A percentile compares a stretch with the other conserved stretches of the same genome.
These are phyloP conservation scores for Turnera subulata DNA, from an alignment of 345 rosid genomes.

Conservation along the genomic window DNA sequence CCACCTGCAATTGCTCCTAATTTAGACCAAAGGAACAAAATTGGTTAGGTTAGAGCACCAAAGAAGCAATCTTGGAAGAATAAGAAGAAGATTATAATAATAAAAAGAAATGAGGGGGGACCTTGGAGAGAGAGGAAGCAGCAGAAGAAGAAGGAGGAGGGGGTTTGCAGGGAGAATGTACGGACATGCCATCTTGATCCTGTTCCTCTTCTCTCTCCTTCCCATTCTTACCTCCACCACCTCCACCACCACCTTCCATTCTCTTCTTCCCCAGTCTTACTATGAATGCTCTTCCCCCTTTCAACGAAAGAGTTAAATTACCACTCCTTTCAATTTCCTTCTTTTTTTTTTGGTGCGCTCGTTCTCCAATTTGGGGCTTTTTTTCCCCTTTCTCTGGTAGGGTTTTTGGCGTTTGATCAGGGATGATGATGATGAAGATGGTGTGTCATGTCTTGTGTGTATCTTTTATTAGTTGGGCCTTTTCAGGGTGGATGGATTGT, in stretches of 20 bases:
- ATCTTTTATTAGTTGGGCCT: no score
- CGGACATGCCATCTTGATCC: slow-evolving; percentile 85
- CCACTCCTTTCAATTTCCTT: background rate
- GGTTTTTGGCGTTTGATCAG: background rate
- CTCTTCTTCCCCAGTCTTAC: background rate
- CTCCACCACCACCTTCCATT: slow-evolving; percentile 36
- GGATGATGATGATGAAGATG: background rate
- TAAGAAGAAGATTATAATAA: no score
- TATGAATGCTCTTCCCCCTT: no score
- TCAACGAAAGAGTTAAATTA: no score
- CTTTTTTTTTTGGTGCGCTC: background rate
- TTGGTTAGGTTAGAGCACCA: background rate
- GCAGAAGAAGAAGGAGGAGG: slow-evolving; percentile 93
- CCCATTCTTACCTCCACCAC: slow-evolving; percentile 30
- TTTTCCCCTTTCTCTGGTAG: background rate
- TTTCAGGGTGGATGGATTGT: no score
- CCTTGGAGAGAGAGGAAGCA: slow-evolving; percentile 93
- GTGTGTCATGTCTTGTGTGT: no score
- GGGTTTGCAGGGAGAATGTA: slow-evolving; percentile 93
- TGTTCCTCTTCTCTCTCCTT: slow-evolving; percentile 49
- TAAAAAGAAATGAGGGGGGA: slow-evolving; percentile 3
- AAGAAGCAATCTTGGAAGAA: no score
- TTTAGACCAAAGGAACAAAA: background rate
- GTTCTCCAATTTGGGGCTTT: background rate
- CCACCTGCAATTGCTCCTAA: slow-evolving; percentile 91